Percentiles rank a stretch among this genome's conserved stretches.
These are phyloP conservation scores for Aaosphaeria pasadenensis DNA, from an alignment of 2,329 filamentous ascomycete species.

Conservation along the genomic window DNA sequence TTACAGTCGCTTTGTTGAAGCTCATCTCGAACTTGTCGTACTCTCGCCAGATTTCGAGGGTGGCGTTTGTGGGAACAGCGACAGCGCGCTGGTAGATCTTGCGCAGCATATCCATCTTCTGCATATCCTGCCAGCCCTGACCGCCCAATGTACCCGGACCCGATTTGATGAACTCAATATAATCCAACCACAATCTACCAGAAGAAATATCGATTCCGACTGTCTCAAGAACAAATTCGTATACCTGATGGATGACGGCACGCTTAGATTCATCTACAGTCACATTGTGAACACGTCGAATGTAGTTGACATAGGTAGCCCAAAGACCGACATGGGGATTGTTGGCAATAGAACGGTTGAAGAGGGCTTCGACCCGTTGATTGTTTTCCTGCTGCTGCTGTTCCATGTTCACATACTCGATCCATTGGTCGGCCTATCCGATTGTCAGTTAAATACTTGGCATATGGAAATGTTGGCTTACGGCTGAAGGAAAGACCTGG, in stretches of 20 bases:
- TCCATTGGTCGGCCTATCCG: slow-evolving; percentile 87
- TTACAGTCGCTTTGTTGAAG: slow-evolving; percentile 85
- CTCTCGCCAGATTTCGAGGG: slow-evolving; percentile 90
- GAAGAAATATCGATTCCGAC: slow-evolving; percentile 91
- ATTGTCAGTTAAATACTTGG: neutral
- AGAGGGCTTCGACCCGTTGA: slow-evolving; percentile 70
- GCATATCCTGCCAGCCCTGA: slow-evolving; percentile 89
- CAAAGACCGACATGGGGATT: slow-evolving; percentile 84
- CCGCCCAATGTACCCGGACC: slow-evolving; percentile 84
- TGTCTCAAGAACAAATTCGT: slow-evolving; percentile 86
- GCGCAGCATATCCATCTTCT: slow-evolving; percentile 92
- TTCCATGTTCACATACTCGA: slow-evolving; percentile 85
- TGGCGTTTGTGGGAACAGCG: slow-evolving; percentile 76
- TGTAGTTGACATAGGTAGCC: slow-evolving; percentile 92
- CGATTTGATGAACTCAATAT: slow-evolving; percentile 87
- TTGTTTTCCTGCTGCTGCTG: slow-evolving; percentile 71
- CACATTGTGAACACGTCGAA: slow-evolving; percentile 85
- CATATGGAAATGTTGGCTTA: slow-evolving; percentile 57
- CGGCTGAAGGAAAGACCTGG: slow-evolving; percentile 82
- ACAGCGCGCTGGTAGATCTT: slow-evolving; percentile 92
- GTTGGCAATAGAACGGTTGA: slow-evolving; percentile 72
- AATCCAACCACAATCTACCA: slow-evolving; percentile 88
- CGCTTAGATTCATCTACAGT: slow-evolving; percentile 76
- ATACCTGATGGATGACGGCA: slow-evolving; percentile 76
- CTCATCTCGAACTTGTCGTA: slow-evolving; percentile 96